phyloP scores from a whole-genome alignment of 2,329 filamentous ascomycete genomes.

The Penicillium hordei region DNA sequence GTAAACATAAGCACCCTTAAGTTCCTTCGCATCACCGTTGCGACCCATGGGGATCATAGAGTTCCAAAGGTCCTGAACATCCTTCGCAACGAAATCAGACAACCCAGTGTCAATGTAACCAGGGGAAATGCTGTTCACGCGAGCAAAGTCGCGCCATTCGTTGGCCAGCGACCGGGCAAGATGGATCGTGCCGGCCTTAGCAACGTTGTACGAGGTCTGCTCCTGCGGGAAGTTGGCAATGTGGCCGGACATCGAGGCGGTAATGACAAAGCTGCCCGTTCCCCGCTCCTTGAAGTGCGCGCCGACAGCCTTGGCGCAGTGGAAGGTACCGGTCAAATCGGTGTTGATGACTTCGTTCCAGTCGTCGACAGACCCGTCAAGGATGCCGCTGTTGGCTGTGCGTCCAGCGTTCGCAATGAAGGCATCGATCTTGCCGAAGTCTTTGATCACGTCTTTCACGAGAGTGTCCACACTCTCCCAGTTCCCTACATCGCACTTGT shows the following conservation, averaged over 20 bases:
- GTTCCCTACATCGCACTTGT: conserved; percentile 63
- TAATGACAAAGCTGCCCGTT: conserved; percentile 65
- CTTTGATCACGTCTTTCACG: conserved; percentile 60
- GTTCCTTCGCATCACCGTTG: conserved; percentile 63
- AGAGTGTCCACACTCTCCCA: conserved; percentile 58
- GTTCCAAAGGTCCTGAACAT: conserved; percentile 59
- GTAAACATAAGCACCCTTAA: conserved; percentile 61
- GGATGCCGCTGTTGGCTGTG: conserved; percentile 66
- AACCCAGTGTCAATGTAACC: conserved; percentile 69
- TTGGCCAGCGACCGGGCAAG: conserved; percentile 64
- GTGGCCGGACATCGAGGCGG: conserved; percentile 61
- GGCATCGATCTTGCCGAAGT: conserved; percentile 69
- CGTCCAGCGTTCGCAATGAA: conserved; percentile 71
- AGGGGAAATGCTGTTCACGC: conserved; percentile 67
- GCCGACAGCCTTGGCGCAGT: conserved; percentile 87
- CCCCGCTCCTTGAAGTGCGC: conserved; percentile 69
- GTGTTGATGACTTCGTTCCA: conserved; percentile 77
- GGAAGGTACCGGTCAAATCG: conserved; percentile 81
- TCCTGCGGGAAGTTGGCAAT: conserved; percentile 62
- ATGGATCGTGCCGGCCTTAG: conserved; percentile 68
- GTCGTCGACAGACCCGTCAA: conserved; percentile 69
- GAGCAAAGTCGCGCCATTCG: conserved; percentile 68
- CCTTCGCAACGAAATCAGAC: conserved; percentile 63
- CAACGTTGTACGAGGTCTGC: conserved; percentile 64
- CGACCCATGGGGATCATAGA: conserved; percentile 62